These are phyloP conservation scores for Peniophora sp. DNA, from an alignment of 1,284 basidiomycete species.

Conservation along the genomic window DNA sequence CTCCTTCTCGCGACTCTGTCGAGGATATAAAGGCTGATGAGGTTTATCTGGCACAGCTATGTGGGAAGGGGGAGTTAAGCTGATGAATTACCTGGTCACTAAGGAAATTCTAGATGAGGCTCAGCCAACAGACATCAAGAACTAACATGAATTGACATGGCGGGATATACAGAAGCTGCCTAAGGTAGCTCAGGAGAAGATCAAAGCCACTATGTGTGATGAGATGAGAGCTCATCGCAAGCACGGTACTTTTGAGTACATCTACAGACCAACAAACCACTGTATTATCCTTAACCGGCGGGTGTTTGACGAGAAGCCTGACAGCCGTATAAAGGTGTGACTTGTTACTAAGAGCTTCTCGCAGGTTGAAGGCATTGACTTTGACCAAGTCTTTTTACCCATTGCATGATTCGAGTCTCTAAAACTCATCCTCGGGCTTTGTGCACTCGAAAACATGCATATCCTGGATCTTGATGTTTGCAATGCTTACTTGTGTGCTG, in stretches of 20 bases:
- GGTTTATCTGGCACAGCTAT: neutral
- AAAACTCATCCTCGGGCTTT: constrained; percentile 24
- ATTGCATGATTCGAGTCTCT: constrained; percentile 23
- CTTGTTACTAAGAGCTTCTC: constrained; percentile 34
- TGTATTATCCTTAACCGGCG: neutral
- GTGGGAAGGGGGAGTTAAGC: constrained; percentile 7
- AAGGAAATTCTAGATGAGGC: neutral
- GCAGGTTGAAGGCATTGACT: constrained; percentile 34
- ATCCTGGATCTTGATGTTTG: constrained; percentile 29
- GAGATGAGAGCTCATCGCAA: neutral
- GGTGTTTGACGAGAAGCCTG: neutral
- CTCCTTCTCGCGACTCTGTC: neutral
- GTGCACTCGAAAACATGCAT: constrained; percentile 23
- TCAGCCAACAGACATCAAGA: neutral
- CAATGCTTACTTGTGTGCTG: constrained; percentile 25
- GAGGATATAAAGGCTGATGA: neutral
- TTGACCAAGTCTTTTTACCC: constrained; percentile 30
- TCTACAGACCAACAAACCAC: neutral
- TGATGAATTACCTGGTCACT: constrained; percentile 1
- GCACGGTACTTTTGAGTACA: neutral
- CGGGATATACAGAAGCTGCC: neutral
- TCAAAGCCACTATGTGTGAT: neutral
- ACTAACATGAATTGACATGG: neutral
- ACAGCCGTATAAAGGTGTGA: constrained; percentile 12
- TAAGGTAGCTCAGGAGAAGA: neutral